These are phyloP conservation scores for Botryotinia globosa DNA, from an alignment of 2,329 filamentous ascomycete species.

Conservation along the genomic window DNA sequence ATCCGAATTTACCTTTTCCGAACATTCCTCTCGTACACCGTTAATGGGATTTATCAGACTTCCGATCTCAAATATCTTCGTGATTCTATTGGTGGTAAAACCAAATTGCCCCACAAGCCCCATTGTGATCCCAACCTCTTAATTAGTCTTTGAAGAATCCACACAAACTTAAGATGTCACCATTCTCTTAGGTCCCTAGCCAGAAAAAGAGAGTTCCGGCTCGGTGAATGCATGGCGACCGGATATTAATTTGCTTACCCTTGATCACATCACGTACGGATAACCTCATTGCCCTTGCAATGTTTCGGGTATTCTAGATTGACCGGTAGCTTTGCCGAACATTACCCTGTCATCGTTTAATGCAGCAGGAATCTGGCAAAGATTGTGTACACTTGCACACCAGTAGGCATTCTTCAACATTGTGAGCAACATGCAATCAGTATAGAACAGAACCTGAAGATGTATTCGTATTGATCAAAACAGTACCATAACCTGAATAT, in stretches of 20 bases:
- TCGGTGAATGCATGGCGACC: neutral
- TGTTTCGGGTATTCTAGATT: neutral
- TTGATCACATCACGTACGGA: neutral
- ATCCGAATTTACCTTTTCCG: neutral
- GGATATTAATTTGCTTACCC: neutral
- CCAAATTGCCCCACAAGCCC: neutral
- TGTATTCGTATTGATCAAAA: neutral
- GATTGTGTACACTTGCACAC: too few relatives aligned
- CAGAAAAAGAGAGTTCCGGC: neutral
- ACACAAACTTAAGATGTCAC: neutral
- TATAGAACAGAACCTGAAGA: neutral
- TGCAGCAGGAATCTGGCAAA: neutral
- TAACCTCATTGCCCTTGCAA: neutral
- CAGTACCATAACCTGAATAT: slow-evolving; percentile 1
- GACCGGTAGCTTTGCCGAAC: neutral
- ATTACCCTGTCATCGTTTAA: neutral
- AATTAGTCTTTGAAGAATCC: neutral
- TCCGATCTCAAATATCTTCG: neutral
- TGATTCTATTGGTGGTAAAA: slow-evolving; percentile 2
- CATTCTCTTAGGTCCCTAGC: neutral
- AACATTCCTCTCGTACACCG: neutral
- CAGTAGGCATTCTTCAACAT: neutral
- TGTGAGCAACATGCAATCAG: neutral
- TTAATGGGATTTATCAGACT: neutral
- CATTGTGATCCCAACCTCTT: neutral